Base-by-base conservation (phyloP, 345 rosid species). In the Citrus hindsii region DNA sequence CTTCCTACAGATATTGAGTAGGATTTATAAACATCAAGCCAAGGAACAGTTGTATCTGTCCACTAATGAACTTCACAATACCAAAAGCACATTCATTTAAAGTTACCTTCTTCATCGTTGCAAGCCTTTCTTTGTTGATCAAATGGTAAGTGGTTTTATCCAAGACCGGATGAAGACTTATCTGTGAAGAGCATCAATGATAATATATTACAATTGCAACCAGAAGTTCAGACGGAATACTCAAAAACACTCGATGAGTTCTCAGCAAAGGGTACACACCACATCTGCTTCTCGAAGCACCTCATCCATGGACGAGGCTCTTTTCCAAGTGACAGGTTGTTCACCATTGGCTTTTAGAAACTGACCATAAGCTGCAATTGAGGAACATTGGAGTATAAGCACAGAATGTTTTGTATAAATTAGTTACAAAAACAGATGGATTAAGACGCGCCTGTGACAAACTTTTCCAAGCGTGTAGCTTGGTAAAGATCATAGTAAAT, bases 101-200 rank as follows among this genome's bases (percentile, higher is more conserved):
- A 19, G 30, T 73, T 80, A 96, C 99, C 98, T 96, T 94, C 83
- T 92, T 96, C 99, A 95, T 95, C 55, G 82, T 86, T 56, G 97
- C 92, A 63, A 96, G 97, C 10, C 92, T 96, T 79, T 94, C 95
- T 82, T 92, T 94, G 87, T 96, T 96, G 83, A 96, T 88, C 79
- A 96, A 88, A 85, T 96, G 99, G 80, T 90, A 96, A 53, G 98
- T 94, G 51, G 99, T 94, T 86, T 94, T 96, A 85, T 96, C 98
- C 84, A 96, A 83, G 48, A 96, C 22, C 0, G 97, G 99, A 85
- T 92, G 98, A 81, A 96, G 99, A 89, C 99, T 96, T 88, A 96
- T 90, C 98, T 94, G 80, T 77, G 77, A 82, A 67, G 76, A 76
- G 71, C 53, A 82, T 35, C 69, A 46, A 78, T n/a, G 42, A 59